A percentile compares a stretch with the other conserved stretches of the same genome.
Conservation (phyloP, 768 basidiomycete genomes). For the Sarcodon aspratus region DNA sequence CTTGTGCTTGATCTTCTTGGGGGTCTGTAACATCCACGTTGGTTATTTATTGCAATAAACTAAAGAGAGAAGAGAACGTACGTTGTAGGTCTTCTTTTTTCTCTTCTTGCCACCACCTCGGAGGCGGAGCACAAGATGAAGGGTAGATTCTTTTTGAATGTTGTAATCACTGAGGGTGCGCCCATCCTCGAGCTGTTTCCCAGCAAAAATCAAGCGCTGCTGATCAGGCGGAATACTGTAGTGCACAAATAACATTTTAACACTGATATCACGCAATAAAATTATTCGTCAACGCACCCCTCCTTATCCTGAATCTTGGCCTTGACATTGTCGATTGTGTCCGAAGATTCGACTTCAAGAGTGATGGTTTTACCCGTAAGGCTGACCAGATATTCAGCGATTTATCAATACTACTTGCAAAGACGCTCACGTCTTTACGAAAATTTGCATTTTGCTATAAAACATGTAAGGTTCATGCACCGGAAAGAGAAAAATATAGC, state of each 20-base stretch:
- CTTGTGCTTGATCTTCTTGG: slow-evolving; percentile 99
- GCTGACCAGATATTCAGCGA: slow-evolving; percentile 29
- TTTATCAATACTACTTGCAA: neutral
- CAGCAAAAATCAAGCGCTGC: slow-evolving; percentile 97
- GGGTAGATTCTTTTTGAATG: slow-evolving; percentile 99
- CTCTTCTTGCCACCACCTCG: slow-evolving; percentile 99
- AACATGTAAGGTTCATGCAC: slow-evolving; percentile 54
- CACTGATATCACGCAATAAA: slow-evolving; percentile 2
- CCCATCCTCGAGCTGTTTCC: slow-evolving; percentile 99
- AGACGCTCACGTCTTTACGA: slow-evolving; percentile 82
- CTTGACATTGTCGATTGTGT: slow-evolving; percentile 98
- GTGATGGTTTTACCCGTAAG: slow-evolving; percentile 99
- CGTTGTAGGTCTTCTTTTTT: slow-evolving; percentile 99
- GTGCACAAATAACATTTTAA: neutral
- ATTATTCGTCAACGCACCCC: slow-evolving; percentile 43
- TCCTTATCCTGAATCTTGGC: slow-evolving; percentile 97
- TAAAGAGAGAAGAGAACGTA: slow-evolving; percentile 24
- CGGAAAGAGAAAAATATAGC: neutral
- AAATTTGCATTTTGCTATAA: slow-evolving; percentile 76
- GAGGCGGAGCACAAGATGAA: slow-evolving; percentile 93
- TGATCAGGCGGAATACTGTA: slow-evolving; percentile 91
- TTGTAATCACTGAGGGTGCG: slow-evolving; percentile 93
- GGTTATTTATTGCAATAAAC: neutral
- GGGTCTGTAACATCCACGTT: slow-evolving; percentile 43
- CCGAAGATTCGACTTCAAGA: slow-evolving; percentile 94